Evolutionary conservation across 2,329 filamentous ascomycete species (phyloP), one percentile per base, ranked within the genome.

Genomic region (Epichloe festucae): DNA sequence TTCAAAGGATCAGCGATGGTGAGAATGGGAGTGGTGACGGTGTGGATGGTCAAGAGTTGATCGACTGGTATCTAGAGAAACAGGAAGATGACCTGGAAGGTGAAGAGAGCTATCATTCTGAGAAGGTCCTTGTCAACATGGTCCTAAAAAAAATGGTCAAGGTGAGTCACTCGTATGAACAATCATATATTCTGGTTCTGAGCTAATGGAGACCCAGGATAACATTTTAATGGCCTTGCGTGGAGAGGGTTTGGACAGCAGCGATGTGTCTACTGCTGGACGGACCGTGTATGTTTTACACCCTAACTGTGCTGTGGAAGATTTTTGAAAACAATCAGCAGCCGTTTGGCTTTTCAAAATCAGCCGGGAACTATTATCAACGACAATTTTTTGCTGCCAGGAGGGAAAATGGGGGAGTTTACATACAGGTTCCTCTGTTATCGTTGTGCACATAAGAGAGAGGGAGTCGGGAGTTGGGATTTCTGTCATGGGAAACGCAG

Each of bases 91-190:
- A 94, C 63, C 71, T 98, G 53, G 77, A 85, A 38, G 85, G 74
- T 42, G 84, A 94, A 66, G 89, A 95, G 52, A 88, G 90, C 59
- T 77, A 95, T 62, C 78, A 90, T 63, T 73, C 72, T 15, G 89
- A 97, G 70, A 78, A 81, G 63, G 73, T 73, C 3, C 70, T 95
- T 52, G 85, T 84, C 14, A 79, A 74, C 64, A 93, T 95, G 78
- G 91, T 98, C 50, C 70, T 98, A 59, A 95, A 87, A 77, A 85
- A 88, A 68, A 94, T 97, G 85, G 86, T 96, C 63, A 96, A 93
- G 84, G 89, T 93, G 73, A 63, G 80, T 70, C 56, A 47, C 41
- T 31, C 19, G 17, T 17, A 10, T 8, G 19, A 4, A 17, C 5
- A 15, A 15, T 19, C 23, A 8, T 8, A 31, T 34, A 14, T 34